These are phyloP conservation scores for Apium graveolens DNA, from an alignment of 129 eudicot species.

Conservation along the genomic window DNA sequence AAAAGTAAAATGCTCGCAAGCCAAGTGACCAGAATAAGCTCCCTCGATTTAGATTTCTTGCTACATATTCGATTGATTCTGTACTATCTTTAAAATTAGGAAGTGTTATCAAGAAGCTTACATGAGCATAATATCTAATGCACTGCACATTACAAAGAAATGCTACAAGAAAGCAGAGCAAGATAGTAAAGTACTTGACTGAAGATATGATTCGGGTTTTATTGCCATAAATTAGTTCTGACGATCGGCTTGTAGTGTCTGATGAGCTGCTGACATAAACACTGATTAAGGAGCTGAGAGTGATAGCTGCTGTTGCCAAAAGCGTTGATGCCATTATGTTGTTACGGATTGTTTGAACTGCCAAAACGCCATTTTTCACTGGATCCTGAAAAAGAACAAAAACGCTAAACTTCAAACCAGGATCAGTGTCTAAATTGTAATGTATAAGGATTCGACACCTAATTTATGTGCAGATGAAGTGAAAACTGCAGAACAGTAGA, in stretches of 20 bases:
- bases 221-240: conserved; percentile 53
- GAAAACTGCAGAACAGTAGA: background rate
- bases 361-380: conserved; percentile 61
- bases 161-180: conserved; percentile 75
- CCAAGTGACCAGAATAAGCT: conserved; percentile 93
- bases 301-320: conserved; percentile 68
- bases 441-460: background rate
- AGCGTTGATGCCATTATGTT: conserved; percentile 91
- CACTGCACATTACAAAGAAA: conserved; percentile 84
- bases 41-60: conserved; percentile 57
- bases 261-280: conserved; percentile 69
- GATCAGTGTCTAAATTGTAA: background rate
- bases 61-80: conserved; percentile 55
- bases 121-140: conserved; percentile 79
- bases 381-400: conserved; percentile 46
- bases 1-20: conserved; percentile 69
- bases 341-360: conserved; percentile 84
- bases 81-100: conserved; percentile 37
- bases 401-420: background rate
- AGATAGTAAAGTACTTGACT: conserved; percentile 54
- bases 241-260: conserved; percentile 18
- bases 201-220: conserved; percentile 40
- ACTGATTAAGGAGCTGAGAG: conserved; percentile 69
- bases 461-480: background rate
- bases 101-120: conserved; percentile 63